Conservation (phyloP, 495 filamentous ascomycete genomes). For the Aspergillus sclerotiicarbonarius region DNA sequence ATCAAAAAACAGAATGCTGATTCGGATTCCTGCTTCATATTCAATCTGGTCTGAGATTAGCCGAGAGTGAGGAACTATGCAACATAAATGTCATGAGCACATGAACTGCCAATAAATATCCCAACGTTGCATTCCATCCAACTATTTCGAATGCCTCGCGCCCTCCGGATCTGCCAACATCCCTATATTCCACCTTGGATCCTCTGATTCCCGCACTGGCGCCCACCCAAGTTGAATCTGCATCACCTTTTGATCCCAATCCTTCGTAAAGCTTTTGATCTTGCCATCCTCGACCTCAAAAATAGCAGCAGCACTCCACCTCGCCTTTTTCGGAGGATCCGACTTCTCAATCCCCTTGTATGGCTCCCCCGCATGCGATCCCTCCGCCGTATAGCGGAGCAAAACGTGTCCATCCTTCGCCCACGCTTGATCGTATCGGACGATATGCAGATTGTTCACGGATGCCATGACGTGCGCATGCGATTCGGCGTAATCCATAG, state of each 20-base stretch:
- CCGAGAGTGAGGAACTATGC: no score
- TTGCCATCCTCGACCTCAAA: conserved; percentile 11
- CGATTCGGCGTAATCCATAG: conserved; percentile 15
- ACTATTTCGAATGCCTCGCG: neutral
- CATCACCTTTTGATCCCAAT: conserved; percentile 17
- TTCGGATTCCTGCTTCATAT: no score
- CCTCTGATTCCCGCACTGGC: conserved; percentile 1
- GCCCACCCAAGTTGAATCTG: conserved; percentile 14
- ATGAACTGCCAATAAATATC: no score
- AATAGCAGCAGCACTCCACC: conserved; percentile 13
- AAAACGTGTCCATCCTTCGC: conserved; percentile 12
- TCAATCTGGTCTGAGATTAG: no score
- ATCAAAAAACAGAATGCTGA: no score
- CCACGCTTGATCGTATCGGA: conserved; percentile 12
- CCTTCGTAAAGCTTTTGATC: conserved; percentile 9
- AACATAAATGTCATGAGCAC: no score
- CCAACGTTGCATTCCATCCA: no score
- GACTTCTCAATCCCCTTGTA: conserved; percentile 10
- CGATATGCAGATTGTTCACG: conserved; percentile 11
- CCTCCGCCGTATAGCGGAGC: conserved; percentile 9
- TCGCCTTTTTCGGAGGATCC: conserved; percentile 8
- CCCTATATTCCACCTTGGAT: conserved; percentile 9
- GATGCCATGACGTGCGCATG: conserved; percentile 9
- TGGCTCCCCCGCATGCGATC: conserved; percentile 6
- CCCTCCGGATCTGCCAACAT: conserved; percentile 9